These are phyloP conservation scores for Crepidotus variabilis DNA, from an alignment of 768 basidiomycete species.

Conservation along the genomic window DNA sequence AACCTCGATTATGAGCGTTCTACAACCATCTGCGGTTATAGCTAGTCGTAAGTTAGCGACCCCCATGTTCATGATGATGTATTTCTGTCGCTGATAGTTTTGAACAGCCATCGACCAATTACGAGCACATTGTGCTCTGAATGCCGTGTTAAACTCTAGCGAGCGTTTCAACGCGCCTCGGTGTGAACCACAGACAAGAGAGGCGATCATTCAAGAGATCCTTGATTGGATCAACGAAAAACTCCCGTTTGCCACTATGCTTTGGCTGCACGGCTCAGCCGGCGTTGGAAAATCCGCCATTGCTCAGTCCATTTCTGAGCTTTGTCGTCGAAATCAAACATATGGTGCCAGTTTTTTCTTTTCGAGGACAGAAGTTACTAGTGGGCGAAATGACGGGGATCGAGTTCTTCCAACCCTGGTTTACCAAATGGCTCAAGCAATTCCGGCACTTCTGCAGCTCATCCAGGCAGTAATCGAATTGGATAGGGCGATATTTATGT, in stretches of 20 bases:
- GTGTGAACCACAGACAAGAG: not conserved
- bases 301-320: not conserved
- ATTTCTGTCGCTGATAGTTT: not conserved
- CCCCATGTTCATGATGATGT: no score
- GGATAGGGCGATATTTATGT: not conserved
- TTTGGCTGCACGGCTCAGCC: slow-evolving; percentile 2
- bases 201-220: not conserved
- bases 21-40: not conserved
- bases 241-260: not conserved
- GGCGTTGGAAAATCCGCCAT: not conserved
- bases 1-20: not conserved
- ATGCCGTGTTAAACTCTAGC: not conserved
- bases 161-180: not conserved
- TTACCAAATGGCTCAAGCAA: not conserved
- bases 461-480: not conserved
- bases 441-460: not conserved
- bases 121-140: not conserved
- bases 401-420: not conserved
- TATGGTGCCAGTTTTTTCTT: not conserved
- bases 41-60: not conserved
- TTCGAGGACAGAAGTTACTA: not conserved
- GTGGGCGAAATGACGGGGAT: not conserved
- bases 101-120: not conserved
- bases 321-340: not conserved
- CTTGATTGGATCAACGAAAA: not conserved